A percentile compares a stretch with the other conserved stretches of the same genome.
phyloP scores from a whole-genome alignment of 108 stramenopile species.

The Cyclotella atomus region DNA sequence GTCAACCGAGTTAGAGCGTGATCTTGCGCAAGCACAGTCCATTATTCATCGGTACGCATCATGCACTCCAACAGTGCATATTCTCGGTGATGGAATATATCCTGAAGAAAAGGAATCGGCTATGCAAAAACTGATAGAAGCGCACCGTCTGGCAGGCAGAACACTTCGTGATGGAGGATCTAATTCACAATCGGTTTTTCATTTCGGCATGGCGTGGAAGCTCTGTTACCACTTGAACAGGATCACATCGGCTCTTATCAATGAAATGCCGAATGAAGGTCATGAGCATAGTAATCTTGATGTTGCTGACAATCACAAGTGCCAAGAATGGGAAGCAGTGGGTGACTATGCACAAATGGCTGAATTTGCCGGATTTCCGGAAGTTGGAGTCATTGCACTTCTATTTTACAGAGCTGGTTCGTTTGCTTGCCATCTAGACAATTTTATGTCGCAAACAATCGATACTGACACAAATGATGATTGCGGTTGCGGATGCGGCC shows the following conservation, averaged over 20 bases:
- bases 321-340: slow-evolving; percentile 32
- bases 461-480: not conserved
- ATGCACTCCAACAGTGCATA: no score
- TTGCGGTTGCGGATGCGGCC: slow-evolving; percentile 49
- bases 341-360: slow-evolving; percentile 72
- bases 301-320: not conserved
- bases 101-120: not conserved
- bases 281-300: not conserved
- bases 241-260: no score
- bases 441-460: no score
- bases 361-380: slow-evolving; percentile 65
- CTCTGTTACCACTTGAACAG: slow-evolving; percentile 19
- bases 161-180: slow-evolving; percentile 59
- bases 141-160: slow-evolving; percentile 52
- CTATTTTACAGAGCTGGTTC: slow-evolving; percentile 39
- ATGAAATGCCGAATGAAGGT: not conserved
- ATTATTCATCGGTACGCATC: slow-evolving; percentile 9
- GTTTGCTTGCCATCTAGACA: no score
- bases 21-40: slow-evolving; percentile 27
- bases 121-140: slow-evolving; percentile 19
- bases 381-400: slow-evolving; percentile 53
- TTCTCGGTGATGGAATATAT: no score
- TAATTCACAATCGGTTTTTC: slow-evolving; percentile 54
- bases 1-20: slow-evolving; percentile 13
- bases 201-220: slow-evolving; percentile 63